A percentile compares a stretch with the other conserved stretches of the same genome.
phyloP scores from a whole-genome alignment of 2,329 filamentous ascomycete genomes.

The Nannizziopsis barbatae region DNA sequence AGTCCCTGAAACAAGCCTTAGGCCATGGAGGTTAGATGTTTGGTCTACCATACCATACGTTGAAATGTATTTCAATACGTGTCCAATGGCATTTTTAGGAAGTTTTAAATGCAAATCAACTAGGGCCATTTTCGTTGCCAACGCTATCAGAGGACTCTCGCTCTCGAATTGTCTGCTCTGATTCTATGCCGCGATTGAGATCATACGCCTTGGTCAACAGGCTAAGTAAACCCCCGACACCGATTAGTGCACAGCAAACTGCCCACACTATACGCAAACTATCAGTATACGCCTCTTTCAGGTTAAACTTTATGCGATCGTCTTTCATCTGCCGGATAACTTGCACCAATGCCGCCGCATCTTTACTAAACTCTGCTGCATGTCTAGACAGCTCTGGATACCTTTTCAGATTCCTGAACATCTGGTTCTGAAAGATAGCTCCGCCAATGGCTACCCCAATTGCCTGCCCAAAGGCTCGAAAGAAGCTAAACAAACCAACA shows the following conservation, averaged over 20 bases:
- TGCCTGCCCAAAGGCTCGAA: constrained; percentile 53
- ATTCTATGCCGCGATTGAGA: constrained; percentile 39
- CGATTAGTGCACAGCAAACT: constrained; percentile 44
- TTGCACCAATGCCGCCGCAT: constrained; percentile 49
- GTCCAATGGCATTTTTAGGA: too few species aligned
- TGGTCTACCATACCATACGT: too few species aligned
- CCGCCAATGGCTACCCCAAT: constrained; percentile 57
- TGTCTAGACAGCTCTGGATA: constrained; percentile 40
- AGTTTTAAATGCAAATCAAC: too few species aligned
- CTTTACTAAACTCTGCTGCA: constrained; percentile 43
- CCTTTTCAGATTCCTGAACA: constrained; percentile 41
- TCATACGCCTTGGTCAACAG: constrained; percentile 42
- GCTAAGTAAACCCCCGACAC: constrained; percentile 41
- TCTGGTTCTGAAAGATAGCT: constrained; percentile 58
- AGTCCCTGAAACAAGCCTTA: too few species aligned
- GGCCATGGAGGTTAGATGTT: too few species aligned
- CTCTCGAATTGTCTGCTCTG: constrained; percentile 39
- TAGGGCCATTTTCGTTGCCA: not conserved
- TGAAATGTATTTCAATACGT: too few species aligned
- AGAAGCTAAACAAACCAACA: constrained; percentile 56
- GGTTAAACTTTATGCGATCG: constrained; percentile 30
- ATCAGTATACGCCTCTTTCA: constrained; percentile 45
- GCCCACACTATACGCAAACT: constrained; percentile 48
- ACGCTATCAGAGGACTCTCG: constrained; percentile 18
- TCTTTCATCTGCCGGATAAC: constrained; percentile 46